A percentile compares a stretch with the other conserved stretches of the same genome.
These are phyloP conservation scores for Venturia nashicola DNA, from an alignment of 2,329 filamentous ascomycete species.

Conservation along the genomic window DNA sequence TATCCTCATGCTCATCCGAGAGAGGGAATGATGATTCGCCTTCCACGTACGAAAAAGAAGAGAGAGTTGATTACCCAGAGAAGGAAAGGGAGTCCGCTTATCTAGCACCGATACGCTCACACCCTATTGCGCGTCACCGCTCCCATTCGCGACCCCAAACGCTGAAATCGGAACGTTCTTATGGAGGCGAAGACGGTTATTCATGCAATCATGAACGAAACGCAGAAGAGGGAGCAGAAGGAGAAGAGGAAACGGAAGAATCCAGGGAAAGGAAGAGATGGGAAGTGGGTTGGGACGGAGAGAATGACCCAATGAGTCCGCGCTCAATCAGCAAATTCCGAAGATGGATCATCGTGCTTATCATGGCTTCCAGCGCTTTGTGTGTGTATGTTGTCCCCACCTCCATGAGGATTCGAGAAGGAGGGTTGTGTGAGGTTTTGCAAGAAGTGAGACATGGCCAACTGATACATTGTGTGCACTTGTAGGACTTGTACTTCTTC, in stretches of 20 bases:
- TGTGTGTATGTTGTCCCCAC: conserved; percentile 59
- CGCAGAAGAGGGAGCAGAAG: conserved; percentile 10
- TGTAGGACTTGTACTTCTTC: conserved; percentile 56
- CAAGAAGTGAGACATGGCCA: not conserved
- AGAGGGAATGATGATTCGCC: not conserved
- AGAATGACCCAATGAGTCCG: conserved; percentile 62
- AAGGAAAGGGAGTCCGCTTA: not conserved
- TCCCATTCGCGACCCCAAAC: not conserved
- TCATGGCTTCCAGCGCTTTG: conserved; percentile 62
- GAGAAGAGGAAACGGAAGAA: conserved; percentile 15
- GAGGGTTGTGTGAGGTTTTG: conserved; percentile 8
- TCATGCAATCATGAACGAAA: conserved; percentile 19
- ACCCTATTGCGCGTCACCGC: not conserved
- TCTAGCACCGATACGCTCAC: not conserved
- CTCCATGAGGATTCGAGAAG: not conserved
- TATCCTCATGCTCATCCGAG: not conserved
- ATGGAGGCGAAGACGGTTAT: conserved; percentile 26
- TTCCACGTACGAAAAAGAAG: not conserved
- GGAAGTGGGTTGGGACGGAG: conserved; percentile 64
- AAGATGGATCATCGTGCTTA: conserved; percentile 69
- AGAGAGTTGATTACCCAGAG: not conserved
- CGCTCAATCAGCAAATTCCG: conserved; percentile 51
- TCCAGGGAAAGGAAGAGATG: conserved; percentile 31
- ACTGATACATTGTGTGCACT: not conserved
- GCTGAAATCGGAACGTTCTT: conserved; percentile 13